Evolutionary conservation across 139 green algal genomes (phyloP).

Genomic region (Coccomyxa sp.): DNA sequence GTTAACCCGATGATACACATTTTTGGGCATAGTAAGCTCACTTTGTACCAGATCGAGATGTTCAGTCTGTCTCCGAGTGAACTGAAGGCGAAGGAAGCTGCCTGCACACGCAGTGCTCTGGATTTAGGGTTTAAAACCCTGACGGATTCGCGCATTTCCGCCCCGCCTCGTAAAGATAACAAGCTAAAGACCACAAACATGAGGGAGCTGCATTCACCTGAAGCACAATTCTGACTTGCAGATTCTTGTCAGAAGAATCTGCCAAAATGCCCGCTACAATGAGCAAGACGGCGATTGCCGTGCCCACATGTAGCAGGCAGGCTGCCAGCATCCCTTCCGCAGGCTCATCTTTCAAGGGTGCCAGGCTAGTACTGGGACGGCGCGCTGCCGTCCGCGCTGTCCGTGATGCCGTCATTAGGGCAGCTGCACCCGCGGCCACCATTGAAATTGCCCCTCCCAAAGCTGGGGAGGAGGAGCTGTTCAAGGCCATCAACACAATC

Average conservation of each 20-base stretch:
- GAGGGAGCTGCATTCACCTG: no score
- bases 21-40: no score
- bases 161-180: no score
- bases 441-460: slow-evolving; percentile 8
- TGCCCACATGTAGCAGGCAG: background rate
- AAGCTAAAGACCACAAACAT: no score
- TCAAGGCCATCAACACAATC: slow-evolving; percentile 62
- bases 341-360: background rate
- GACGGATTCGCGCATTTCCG: no score
- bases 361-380: background rate
- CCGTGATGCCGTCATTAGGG: background rate
- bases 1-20: no score
- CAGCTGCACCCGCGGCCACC: slow-evolving; percentile 2
- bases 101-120: no score
- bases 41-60: no score
- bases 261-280: background rate
- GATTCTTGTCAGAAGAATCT: background rate
- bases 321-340: background rate
- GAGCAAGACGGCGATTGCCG: background rate
- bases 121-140: no score
- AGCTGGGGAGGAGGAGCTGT: slow-evolving; percentile 7
- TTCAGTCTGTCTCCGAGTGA: no score
- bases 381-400: background rate
- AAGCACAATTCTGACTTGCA: no score
- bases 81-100: no score